Evolutionary conservation across 2,329 filamentous ascomycete genomes (phyloP), one percentile per base, ranked within the genome.

Genomic region (Aspergillus viridinutans): DNA sequence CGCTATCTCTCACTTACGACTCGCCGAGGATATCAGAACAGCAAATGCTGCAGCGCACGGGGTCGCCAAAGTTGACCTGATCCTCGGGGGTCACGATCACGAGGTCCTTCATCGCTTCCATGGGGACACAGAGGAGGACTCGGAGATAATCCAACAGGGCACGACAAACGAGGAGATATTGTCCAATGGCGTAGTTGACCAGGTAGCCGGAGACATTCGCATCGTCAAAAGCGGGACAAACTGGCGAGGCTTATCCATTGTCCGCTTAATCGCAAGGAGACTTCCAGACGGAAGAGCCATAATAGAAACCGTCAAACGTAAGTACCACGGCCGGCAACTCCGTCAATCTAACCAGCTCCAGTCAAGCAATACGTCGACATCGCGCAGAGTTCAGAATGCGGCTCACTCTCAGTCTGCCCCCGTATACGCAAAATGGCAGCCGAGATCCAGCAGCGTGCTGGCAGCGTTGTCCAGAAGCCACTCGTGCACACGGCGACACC

Each of bases 61-160:
- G 1, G 48, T 59, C 4, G 56, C 54, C 38, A 57, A 49, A 35
- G 58, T 68, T 20, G 66, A 68, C 49, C 49, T 68, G 51, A 47
- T 68, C 1, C 61, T 67, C 0, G 66, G 65, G 1, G 66, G 66
- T 3, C 66, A 68, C 52, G 65, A 68, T 26, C 66, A 68, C 54
- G 51, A 67, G 3, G 56, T 66, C 23, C 43, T 65, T 2, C 60
- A 61, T n/a, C 56, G 65, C 3, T 61, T 57, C 48, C 54, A 43
- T 9, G 56, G 57, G 9, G 62, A 65, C 56, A 58, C 55, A 1
- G 55, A 61, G 42, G 23, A 52, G 1, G 50, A 62, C 32, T 55
- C 64, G 3, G 57, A 50, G 23, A 49, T 61, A 12, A 47, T 64
- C n/a, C 49, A 59, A 7, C 52, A 62, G 3, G 61, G 61, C 5